Evolutionary conservation across 306 rosid genomes (phyloP), one percentile per base, ranked within the genome.

Genomic region (Lathyrus aphaca): DNA sequence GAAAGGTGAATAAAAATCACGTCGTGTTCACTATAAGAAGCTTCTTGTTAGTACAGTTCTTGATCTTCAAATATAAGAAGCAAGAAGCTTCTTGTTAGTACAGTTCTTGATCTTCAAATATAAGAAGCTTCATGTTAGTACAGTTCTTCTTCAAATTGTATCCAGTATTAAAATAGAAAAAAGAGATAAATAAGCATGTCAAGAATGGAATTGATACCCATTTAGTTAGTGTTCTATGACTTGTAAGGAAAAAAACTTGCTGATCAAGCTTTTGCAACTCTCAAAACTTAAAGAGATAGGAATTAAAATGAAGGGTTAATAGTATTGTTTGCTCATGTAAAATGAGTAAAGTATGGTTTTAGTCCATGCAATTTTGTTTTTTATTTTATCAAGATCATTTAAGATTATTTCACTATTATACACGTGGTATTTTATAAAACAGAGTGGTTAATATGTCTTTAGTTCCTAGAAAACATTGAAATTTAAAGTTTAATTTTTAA

Each of bases 41-140:
- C 71, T 29, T 69, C 58, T 42, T 17, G 30, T 61, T 42, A 29
- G 49, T 50, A 40, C 39, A 62, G 39, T 50, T 14, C 10, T 16
- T 51, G 32, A 39, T 49, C 56, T 50, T 68, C 25, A 38, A 46
- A 11, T 48, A 5, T 25, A 37, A 53, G 21, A 38, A 68, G 43
- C 65, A 37, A 53, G 21, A 38, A 68, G 43, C 65, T 29, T 69
- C 49, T 40, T 17, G 19, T 61, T 42, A 42, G 50, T 51, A 42
- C 30, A 62, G 39, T 50, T 14, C 7, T 16, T 51, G 32, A 39
- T 50, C 56, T 50, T 68, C 25, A 38, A 48, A 15, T 48, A n/a
- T n/a, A n/a, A n/a, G n/a, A 38, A 68, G 43, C 65, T 29, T 69
- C 49, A 29, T 17, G 19, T 61, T 42, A 42, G 50, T 51, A 42